Percentiles rank a stretch among this genome's conserved stretches.
These are phyloP conservation scores for Termitomyces sp. DNA, from an alignment of 768 basidiomycete species.

Conservation along the genomic window DNA sequence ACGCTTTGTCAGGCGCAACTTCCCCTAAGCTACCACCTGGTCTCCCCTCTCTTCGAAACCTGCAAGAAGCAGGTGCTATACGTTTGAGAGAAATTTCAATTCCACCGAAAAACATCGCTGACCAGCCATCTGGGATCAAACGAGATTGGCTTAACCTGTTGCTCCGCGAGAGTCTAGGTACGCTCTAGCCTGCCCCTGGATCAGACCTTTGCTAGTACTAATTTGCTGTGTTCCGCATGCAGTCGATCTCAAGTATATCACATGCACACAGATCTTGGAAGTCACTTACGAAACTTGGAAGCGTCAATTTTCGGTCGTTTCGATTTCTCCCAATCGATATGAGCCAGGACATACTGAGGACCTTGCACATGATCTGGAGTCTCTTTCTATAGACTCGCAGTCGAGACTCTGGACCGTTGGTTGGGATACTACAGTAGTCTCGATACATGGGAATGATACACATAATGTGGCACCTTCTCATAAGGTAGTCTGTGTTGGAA, in stretches of 20 bases:
- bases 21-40: conserved; percentile 38
- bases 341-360: conserved; percentile 22
- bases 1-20: conserved; percentile 41
- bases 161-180: conserved; percentile 69
- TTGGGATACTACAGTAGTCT: conserved; percentile 69
- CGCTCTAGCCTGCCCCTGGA: conserved; percentile 20
- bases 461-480: conserved; percentile 25
- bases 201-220: conserved; percentile 1
- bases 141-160: conserved; percentile 69
- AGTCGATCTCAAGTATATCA: conserved; percentile 77
- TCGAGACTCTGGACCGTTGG: conserved; percentile 56
- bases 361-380: conserved; percentile 40
- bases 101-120: conserved; percentile 14
- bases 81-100: conserved; percentile 48
- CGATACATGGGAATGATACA: conserved; percentile 35
- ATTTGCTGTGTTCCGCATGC: conserved; percentile 14
- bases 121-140: conserved; percentile 29
- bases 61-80: conserved; percentile 52
- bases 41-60: conserved; percentile 48
- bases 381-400: conserved; percentile 41
- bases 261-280: conserved; percentile 57
- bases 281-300: conserved; percentile 59
- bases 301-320: conserved; percentile 57
- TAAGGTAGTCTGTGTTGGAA: conserved; percentile 30
- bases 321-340: conserved; percentile 35